Evolutionary conservation across 75 land plant genomes (phyloP), one percentile per base, ranked within the genome.

Genomic region (Pseudotsuga menziesii): DNA sequence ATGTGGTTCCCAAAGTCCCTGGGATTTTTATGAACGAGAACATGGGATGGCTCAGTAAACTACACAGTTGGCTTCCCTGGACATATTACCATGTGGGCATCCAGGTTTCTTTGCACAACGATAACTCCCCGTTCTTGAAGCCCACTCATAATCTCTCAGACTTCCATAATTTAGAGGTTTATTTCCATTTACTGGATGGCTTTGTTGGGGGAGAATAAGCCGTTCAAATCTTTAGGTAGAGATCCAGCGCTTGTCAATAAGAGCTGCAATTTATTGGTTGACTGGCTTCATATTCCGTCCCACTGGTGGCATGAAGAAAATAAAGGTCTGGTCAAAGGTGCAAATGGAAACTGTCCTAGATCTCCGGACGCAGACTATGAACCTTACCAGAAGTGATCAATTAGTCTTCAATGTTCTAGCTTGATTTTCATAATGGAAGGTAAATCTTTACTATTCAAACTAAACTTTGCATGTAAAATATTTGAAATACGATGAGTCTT

Each of bases 1-100:
- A 92, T 75, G 81, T 87, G 3, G 81, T 92, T 13, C 83, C 95
- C 0, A 88, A 84, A 72, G 61, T 89, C 2, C 91, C 94, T 1
- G 94, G 94, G 19, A 57, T 92, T 14, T 23, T 91, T 1, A 72
- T 86, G 57, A 89, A 89, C 71, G 91, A 89, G 78, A 73, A 80
- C 55, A 77, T 79, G 56, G 78, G 75, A 82, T 75, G 75, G 73
- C 63, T 70, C 56, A 75, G 69, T 56, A 41, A 12, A 15, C 0
- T 75, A 16, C 27, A 9, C 13, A 39, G 52, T 14, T 78, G 81
- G 85, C 79, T 78, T 22, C 86, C 83, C 29, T 83, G 86, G 86
- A 73, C 84, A 26, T 92, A 92, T 76, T 55, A 75, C 5, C 94
- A 92, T 66, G 89, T 81, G 0, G 94, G 91, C 1, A 35, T 61